Evolutionary conservation across 164 flowering plant genomes (phyloP), one percentile per base, ranked within the genome.

Genomic region (Berberis vulgaris): DNA sequence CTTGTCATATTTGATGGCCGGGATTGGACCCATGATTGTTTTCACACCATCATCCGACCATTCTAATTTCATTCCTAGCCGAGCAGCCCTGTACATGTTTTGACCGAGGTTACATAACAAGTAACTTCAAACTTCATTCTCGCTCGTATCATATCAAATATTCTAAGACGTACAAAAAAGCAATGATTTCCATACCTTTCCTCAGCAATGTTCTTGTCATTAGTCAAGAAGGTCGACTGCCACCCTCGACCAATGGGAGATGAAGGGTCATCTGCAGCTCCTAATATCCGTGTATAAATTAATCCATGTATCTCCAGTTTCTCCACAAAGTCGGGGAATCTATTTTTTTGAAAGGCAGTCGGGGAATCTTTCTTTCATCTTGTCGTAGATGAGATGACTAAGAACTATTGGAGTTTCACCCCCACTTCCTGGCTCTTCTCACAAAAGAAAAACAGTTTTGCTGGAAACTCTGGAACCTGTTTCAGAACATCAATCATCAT

Each of bases 371-470:
- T 82, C 78, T 66, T 82, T 87, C 98, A 91, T 87, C 61, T 69
- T 83, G 49, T 90, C 86, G 49, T 88, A 88, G n/a, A 91, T 77
- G n/a, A 86, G 54, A 73, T 88, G 96, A 73, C 98, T 88, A 5
- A 86, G 91, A 65, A 86, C 97, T 6, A 94, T 83, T 5, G 98
- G 97, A 60, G 97, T 90, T 66, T 94, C 98, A 68, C 98, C 98
- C 9, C 85, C 97, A 65, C 61, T 78, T 66, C 67, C 78, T 6
- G 97, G 95, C 70, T 84, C 95, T 57, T 80, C 88, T 94, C 98
- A 68, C 98, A 91, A 57, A 77, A 94, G 89, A 94, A 94, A 54
- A 94, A 84, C 87, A 90, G 54, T 60, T 88, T 87, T 46, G 91
- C 72, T 4, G 98, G 97, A 54, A 78, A 91, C 75, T 86, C 88